Evolutionary conservation across 345 rosid genomes (phyloP).

Genomic region (Barbarea vulgaris): DNA sequence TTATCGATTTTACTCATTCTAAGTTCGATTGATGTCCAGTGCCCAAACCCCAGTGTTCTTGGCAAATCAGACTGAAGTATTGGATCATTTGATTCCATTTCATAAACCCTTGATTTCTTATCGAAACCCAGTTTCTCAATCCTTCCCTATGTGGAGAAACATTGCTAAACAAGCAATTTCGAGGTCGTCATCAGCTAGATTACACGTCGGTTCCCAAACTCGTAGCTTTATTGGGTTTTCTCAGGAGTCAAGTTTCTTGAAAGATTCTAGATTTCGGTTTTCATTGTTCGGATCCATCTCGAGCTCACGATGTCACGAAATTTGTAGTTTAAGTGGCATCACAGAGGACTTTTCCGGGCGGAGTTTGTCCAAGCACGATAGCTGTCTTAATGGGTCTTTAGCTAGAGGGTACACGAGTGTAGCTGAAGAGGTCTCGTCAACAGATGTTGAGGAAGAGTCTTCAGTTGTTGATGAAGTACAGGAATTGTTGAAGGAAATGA

Average conservation of each 20-base stretch:
- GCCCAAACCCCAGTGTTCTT: slow-evolving; percentile 44
- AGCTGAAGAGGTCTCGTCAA: slow-evolving; percentile 83
- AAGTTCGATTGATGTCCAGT: slow-evolving; percentile 63
- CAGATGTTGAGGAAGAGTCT: slow-evolving; percentile 75
- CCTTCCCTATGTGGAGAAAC: slow-evolving; percentile 81
- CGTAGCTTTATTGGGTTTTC: slow-evolving; percentile 44
- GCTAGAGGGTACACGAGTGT: slow-evolving; percentile 64
- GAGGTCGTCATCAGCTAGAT: slow-evolving; percentile 39
- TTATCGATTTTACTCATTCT: slow-evolving; percentile 2
- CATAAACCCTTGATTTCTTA: slow-evolving; percentile 34
- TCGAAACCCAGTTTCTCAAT: slow-evolving; percentile 30
- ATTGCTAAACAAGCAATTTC: slow-evolving; percentile 56
- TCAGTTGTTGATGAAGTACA: slow-evolving; percentile 63
- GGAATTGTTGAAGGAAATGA: slow-evolving; percentile 64
- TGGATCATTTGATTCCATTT: slow-evolving; percentile 41
- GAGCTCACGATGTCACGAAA: slow-evolving; percentile 33
- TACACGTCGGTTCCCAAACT: slow-evolving; percentile 29
- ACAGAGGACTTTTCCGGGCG: slow-evolving; percentile 44
- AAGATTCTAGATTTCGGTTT: slow-evolving; percentile 30
- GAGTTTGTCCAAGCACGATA: slow-evolving; percentile 39
- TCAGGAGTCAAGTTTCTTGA: slow-evolving; percentile 39
- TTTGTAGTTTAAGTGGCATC: slow-evolving; percentile 42
- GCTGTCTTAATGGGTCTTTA: slow-evolving; percentile 49
- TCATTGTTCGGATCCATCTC: slow-evolving; percentile 39
- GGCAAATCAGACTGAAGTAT: slow-evolving; percentile 35